Conservation (phyloP, 495 filamentous ascomycete species). For the Hypoxylon subgilvum region DNA sequence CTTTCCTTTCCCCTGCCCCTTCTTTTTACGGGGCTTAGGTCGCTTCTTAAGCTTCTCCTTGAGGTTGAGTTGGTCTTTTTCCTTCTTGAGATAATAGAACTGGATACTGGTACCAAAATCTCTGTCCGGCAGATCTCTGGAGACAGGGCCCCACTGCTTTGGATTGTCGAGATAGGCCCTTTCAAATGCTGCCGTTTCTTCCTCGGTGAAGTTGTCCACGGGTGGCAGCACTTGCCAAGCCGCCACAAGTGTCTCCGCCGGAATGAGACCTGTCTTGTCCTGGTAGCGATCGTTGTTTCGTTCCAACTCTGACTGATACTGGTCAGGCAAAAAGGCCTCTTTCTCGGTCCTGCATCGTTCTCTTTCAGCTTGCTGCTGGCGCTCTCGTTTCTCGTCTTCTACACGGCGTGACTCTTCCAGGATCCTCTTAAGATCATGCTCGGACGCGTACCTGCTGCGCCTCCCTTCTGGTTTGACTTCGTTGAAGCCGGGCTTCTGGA, state of each 20-base stretch:
- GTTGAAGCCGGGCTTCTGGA: constrained; percentile 48
- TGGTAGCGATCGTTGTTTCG: constrained; percentile 63
- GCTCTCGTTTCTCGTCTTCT: constrained; percentile 74
- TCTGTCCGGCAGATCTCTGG: constrained; percentile 70
- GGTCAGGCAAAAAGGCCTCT: constrained; percentile 83
- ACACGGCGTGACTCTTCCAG: constrained; percentile 78
- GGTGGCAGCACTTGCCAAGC: constrained; percentile 76
- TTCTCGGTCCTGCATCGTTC: constrained; percentile 77
- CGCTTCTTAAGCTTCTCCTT: constrained; percentile 81
- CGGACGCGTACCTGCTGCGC: constrained; percentile 64
- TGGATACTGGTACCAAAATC: constrained; percentile 86
- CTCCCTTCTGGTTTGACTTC: constrained; percentile 66
- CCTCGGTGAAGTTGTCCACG: constrained; percentile 79
- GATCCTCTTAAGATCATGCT: constrained; percentile 77
- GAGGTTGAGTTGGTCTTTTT: constrained; percentile 84
- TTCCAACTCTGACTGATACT: constrained; percentile 64
- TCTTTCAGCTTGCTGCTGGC: constrained; percentile 69
- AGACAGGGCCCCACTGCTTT: constrained; percentile 93
- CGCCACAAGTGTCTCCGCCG: constrained; percentile 67
- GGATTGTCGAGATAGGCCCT: constrained; percentile 78
- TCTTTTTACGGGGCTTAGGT: constrained; percentile 66
- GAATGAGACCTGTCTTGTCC: constrained; percentile 74
- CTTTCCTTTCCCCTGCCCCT: constrained; percentile 64
- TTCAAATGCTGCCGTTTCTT: constrained; percentile 79
- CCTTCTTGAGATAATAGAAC: constrained; percentile 95